Evolutionary conservation across 2,329 filamentous ascomycete genomes (phyloP).

Genomic region (Clarireedia sp.): DNA sequence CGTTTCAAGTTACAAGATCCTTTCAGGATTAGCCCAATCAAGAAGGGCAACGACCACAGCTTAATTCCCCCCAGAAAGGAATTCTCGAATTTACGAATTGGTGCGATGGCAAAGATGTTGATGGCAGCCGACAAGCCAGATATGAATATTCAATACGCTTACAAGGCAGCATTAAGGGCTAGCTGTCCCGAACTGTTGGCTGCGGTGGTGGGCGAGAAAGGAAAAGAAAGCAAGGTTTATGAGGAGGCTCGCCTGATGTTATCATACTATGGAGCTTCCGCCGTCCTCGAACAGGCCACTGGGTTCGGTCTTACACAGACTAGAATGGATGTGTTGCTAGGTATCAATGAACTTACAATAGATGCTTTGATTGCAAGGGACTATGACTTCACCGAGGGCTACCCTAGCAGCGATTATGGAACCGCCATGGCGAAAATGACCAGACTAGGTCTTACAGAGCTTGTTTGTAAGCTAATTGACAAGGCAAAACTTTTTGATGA

Average conservation of each 20-base stretch:
- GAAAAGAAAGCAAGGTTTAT: background rate
- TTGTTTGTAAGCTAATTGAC: constrained; percentile 7
- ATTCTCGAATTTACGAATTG: background rate
- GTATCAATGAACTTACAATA: background rate
- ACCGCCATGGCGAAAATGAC: constrained; percentile 1
- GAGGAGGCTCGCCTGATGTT: background rate
- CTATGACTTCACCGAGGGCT: background rate
- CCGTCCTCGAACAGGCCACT: background rate
- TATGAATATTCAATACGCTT: background rate
- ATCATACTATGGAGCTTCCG: background rate
- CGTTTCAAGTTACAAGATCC: background rate
- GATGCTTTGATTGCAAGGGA: background rate
- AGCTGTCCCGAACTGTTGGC: background rate
- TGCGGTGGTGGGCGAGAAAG: background rate
- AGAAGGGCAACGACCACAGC: background rate
- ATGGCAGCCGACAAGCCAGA: background rate
- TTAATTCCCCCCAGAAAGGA: background rate
- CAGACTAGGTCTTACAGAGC: constrained; percentile 9
- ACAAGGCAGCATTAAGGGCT: background rate
- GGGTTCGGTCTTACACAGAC: background rate
- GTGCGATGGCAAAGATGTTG: background rate
- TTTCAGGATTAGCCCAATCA: background rate
- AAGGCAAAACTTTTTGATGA: constrained; percentile 7
- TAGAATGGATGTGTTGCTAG: background rate
- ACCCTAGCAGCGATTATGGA: background rate